phyloP scores from a whole-genome alignment of 202 grass and related monocot genomes.

The Schoenoplectus tabernaemontani region DNA sequence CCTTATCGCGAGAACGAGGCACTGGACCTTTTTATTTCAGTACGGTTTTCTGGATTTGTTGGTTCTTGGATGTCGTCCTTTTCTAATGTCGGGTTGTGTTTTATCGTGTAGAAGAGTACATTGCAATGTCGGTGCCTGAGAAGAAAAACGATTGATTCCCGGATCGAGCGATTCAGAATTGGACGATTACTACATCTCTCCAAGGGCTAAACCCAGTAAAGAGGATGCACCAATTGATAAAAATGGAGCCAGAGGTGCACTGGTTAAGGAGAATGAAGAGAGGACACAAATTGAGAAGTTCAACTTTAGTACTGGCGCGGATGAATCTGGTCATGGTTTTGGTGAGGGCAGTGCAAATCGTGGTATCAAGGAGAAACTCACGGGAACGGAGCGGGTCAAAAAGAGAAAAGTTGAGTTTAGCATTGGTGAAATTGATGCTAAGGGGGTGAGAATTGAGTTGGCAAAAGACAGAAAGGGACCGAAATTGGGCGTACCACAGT shows the following conservation, averaged over 20 bases:
- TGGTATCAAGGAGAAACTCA: background rate
- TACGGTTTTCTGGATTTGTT: background rate
- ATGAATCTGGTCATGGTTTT: constrained; percentile 4
- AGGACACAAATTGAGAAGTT: constrained; percentile 26
- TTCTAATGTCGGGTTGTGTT: background rate
- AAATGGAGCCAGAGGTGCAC: background rate
- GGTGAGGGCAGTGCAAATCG: constrained; percentile 10
- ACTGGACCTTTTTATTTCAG: background rate
- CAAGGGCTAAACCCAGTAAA: constrained; percentile 10
- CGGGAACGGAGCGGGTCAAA: background rate
- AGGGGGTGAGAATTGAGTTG: constrained; percentile 29
- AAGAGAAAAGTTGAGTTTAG: background rate
- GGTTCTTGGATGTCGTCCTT: background rate
- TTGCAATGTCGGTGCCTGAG: constrained; percentile 22
- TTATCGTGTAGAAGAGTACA: background rate
- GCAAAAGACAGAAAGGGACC: constrained; percentile 25
- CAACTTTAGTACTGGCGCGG: background rate
- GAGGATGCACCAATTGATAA: background rate
- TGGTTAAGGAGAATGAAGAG: constrained; percentile 13
- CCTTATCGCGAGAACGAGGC: background rate
- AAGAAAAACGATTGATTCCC: constrained; percentile 40
- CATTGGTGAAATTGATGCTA: constrained; percentile 29
- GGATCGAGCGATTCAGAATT: constrained; percentile 49
- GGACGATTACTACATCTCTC: constrained; percentile 36
- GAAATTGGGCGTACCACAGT: constrained; percentile 32